phyloP scores from a whole-genome alignment of 176 grass and related monocot genomes.

The Ensete glaucum region DNA sequence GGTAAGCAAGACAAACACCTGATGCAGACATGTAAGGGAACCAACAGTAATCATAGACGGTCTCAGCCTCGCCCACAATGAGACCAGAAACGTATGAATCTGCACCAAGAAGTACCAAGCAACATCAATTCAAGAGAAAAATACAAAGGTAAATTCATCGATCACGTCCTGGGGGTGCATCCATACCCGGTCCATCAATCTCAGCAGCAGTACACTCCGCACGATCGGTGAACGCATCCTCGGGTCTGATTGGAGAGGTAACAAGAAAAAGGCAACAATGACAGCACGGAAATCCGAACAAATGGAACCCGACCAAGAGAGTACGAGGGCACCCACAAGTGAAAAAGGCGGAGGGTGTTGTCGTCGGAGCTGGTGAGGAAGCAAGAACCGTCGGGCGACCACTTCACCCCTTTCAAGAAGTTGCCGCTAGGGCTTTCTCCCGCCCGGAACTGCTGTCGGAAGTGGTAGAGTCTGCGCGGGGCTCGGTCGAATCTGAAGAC shows the following conservation, averaged over 20 bases:
- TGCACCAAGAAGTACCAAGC: conserved; percentile 20
- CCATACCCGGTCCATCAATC: conserved; percentile 39
- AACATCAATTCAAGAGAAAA: not conserved
- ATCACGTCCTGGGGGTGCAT: not conserved
- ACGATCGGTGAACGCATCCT: conserved; percentile 33
- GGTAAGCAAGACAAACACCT: conserved; percentile 23
- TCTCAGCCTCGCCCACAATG: conserved; percentile 68
- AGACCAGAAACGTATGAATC: conserved; percentile 72
- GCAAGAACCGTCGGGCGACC: conserved; percentile 90
- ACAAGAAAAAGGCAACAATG: not conserved
- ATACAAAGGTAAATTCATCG: not conserved
- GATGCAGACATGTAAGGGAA: conserved; percentile 79
- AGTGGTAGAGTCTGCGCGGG: conserved; percentile 47
- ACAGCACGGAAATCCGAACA: not conserved
- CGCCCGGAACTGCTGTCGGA: conserved; percentile 34
- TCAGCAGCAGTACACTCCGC: conserved; percentile 23
- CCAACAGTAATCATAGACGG: conserved; percentile 91
- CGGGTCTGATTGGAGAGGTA: conserved; percentile 34
- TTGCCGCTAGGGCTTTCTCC: conserved; percentile 24
- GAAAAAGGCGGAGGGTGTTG: conserved; percentile 84
- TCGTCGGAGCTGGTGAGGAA: conserved; percentile 93
- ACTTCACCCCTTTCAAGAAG: conserved; percentile 91
- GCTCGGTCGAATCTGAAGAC: conserved; percentile 50
- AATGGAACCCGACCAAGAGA: not conserved
- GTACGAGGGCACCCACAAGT: conserved; percentile 35